These are phyloP conservation scores for Kluyveromyces marxianus DNA, from an alignment of 1,139 yeast genomes.

Conservation along the genomic window DNA sequence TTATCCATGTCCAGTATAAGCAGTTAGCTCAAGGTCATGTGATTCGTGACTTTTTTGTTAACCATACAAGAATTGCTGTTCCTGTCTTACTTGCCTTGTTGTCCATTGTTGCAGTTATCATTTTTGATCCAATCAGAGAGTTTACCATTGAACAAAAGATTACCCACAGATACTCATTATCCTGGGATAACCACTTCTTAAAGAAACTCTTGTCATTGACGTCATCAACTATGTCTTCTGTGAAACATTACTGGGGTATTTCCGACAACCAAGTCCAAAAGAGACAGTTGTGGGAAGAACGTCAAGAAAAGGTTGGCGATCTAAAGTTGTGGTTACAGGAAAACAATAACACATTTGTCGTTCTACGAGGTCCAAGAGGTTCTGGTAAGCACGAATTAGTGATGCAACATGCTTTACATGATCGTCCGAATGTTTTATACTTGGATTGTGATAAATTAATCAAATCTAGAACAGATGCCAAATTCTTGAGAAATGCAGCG, in stretches of 20 bases:
- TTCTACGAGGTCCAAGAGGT: constrained; percentile 89
- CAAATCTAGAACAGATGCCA: constrained; percentile 67
- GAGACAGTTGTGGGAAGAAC: constrained; percentile 59
- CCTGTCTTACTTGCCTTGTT: constrained; percentile 48
- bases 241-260: constrained; percentile 34
- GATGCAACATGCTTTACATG: constrained; percentile 55
- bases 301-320: constrained; percentile 60
- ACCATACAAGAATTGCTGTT: constrained; percentile 75
- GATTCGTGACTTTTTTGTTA: constrained; percentile 49
- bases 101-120: constrained; percentile 73
- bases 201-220: constrained; percentile 32
- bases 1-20: constrained; percentile 65
- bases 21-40: constrained; percentile 46
- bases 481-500: constrained; percentile 61
- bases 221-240: constrained; percentile 34
- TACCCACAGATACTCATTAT: constrained; percentile 42
- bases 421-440: constrained; percentile 51
- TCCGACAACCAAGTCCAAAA: constrained; percentile 32
- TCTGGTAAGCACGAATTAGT: constrained; percentile 85
- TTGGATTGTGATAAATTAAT: constrained; percentile 73
- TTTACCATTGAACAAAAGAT: constrained; percentile 72
- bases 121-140: constrained; percentile 89
- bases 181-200: constrained; percentile 30
- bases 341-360: constrained; percentile 76
- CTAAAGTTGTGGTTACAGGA: constrained; percentile 68